Evolutionary conservation across 2,329 filamentous ascomycete species (phyloP), one percentile per base, ranked within the genome.

Genomic region (Cyphellophora europaea): DNA sequence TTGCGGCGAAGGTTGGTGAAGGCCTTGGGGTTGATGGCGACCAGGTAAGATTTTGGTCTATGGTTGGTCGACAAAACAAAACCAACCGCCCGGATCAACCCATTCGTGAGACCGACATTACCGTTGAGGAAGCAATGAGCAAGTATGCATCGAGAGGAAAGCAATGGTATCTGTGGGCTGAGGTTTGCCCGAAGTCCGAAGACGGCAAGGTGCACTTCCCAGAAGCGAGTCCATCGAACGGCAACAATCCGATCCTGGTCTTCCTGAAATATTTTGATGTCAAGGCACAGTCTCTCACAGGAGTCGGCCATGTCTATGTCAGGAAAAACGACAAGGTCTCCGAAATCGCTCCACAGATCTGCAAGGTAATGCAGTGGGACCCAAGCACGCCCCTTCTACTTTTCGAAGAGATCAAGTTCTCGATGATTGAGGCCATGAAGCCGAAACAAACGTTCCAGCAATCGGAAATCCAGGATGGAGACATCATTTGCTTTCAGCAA

Each of bases 21-120:
- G 82, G 93, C 37, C 68, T 82, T 32, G 70, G 67, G 0, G 59
- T 82, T 32, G 77, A 88, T 29, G 67, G 80, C 1, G 76, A 77
- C 37, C 73, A 75, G 42, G 62, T 96, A 15, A 77, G 91, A 14
- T 73, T 94, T 12, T 98, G 91, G 93, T 77, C 86, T 36, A 95
- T 98, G 88, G 91, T 98, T 1, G 96, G 95, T 54, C 81, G 91
- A 8, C 91, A 98, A 57, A 98, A 98, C 56, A 95, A 94, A 60
- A 98, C 91, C 0, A 81, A 86, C 23, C 77, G 91, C 12, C 91
- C 93, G 0, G 91, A 98, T 54, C 79, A 85, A 39, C 84, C 87
- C 0, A 77, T 98, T 32, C 74, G 75, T 55, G 87, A 93, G 52
- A 63, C 77, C 2, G 71, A 79, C 4, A 81, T 85, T 56, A 88